Percentiles rank a stretch among this genome's conserved stretches.
These are phyloP conservation scores for Scenedesmus sp. DNA, from an alignment of 163 green algal genomes.

Conservation along the genomic window DNA sequence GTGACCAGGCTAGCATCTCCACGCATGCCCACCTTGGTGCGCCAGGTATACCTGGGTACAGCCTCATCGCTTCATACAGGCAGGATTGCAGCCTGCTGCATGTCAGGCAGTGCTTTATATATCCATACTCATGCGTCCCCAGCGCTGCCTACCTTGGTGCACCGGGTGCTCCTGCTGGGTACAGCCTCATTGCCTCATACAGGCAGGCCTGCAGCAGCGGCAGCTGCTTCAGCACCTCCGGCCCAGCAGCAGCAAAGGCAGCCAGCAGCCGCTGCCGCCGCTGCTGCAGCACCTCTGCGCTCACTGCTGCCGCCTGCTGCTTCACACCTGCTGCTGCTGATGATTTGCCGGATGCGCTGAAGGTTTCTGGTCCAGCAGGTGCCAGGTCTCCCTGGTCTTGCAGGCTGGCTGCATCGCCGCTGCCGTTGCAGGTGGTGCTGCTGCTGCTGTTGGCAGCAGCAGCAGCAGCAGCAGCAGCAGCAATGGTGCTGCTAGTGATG, in stretches of 20 bases:
- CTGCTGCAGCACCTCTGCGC: conserved; percentile 23
- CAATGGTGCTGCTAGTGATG: not conserved
- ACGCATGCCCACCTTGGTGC: too few species aligned
- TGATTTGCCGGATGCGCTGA: not conserved
- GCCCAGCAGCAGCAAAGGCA: not conserved
- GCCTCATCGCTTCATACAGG: not conserved
- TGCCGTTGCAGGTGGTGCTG: conserved; percentile 2
- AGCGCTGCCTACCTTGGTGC: conserved; percentile 10
- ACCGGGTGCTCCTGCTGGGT: conserved; percentile 28
- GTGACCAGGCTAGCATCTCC: too few species aligned
- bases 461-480: not conserved
- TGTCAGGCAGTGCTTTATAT: too few species aligned
- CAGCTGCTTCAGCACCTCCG: conserved; percentile 22
- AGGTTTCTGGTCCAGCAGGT: not conserved
- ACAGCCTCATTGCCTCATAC: conserved; percentile 41
- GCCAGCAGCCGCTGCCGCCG: conserved; percentile 17
- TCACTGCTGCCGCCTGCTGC: not conserved
- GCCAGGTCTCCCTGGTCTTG: not conserved
- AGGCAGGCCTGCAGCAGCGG: conserved; percentile 28
- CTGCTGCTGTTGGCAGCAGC: too few species aligned
- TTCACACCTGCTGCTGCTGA: not conserved
- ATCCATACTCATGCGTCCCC: too few species aligned
- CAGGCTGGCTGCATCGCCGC: not conserved
- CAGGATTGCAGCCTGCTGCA: not conserved
- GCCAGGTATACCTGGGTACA: too few species aligned